These are phyloP conservation scores for Huntiella omanensis DNA, from an alignment of 2,329 filamentous ascomycete genomes.

Conservation along the genomic window DNA sequence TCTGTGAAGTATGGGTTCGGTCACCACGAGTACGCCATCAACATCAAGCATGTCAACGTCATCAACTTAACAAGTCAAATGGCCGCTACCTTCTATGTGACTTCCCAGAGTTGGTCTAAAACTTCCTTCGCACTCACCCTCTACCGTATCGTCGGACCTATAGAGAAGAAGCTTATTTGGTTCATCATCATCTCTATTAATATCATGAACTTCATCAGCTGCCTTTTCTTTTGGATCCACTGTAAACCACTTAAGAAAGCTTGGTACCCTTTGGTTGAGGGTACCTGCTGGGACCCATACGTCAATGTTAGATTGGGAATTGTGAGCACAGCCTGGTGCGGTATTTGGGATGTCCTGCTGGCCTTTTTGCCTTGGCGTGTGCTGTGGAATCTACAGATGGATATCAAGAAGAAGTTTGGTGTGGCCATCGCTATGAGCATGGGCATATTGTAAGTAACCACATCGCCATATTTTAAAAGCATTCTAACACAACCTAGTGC, in stretches of 20 bases:
- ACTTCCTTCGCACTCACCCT: conserved; percentile 17
- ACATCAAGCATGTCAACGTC: conserved; percentile 1
- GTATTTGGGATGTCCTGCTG: conserved; percentile 13
- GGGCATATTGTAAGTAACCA: conserved; percentile 15
- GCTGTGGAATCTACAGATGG: conserved; percentile 16
- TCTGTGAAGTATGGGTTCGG: conserved; percentile 12
- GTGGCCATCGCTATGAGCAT: conserved; percentile 15
- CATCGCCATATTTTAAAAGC: neutral
- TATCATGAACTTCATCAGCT: conserved; percentile 13
- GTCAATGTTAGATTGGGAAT: conserved; percentile 8
- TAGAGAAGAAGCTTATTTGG: conserved; percentile 16
- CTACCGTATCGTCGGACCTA: conserved; percentile 15
- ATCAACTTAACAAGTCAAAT: conserved; percentile 3
- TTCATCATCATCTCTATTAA: conserved; percentile 15
- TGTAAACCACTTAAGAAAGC: conserved; percentile 15
- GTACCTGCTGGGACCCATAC: conserved; percentile 14
- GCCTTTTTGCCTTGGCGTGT: conserved; percentile 15
- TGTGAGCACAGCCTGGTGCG: conserved; percentile 11
- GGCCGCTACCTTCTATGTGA: conserved; percentile 4
- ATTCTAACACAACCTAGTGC: neutral
- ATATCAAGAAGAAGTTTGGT: conserved; percentile 15
- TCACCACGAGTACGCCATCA: conserved; percentile 11
- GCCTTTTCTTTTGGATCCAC: conserved; percentile 15
- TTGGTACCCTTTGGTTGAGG: conserved; percentile 13
- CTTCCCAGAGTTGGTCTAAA: conserved; percentile 12